Evolutionary conservation across 2,329 filamentous ascomycete species (phyloP), one percentile per base, ranked within the genome.

Genomic region (Fulvia fulva): DNA sequence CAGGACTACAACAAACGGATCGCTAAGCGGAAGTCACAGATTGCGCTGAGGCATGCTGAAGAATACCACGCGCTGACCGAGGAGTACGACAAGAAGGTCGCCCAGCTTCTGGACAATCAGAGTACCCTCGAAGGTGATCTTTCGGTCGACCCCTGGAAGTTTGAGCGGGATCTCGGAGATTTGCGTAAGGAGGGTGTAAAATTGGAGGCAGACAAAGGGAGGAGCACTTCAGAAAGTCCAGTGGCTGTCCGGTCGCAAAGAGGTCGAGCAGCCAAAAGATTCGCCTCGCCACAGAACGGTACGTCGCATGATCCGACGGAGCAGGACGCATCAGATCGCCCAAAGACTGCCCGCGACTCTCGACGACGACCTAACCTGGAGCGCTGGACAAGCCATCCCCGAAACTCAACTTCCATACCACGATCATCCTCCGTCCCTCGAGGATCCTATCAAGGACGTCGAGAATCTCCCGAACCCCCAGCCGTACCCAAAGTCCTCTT

Each of bases 11-110:
- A 69, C 55, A 63, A 65, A 16, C 63, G 67, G 7, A 65, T 74
- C 43, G 66, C 69, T 1, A 71, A 71, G 47, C 61, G 66, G 14
- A 73, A 70, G 59, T 73, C 71, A 3, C 70, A 74, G 46, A 73
- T 74, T 44, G 70, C 68, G 5, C 54, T 72, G 41, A 68, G 66
- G 64, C 71, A 74, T 53, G 71, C 71, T 6, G 65, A 67, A 34
- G 63, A 71, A 19, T 72, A 72, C 59, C 69, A 70, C 26, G 57
- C 54, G 3, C 60, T 74, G 8, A 72, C 68, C 5, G 62, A 67
- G 44, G 71, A 74, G 45, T 74, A 73, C 53, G 70, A 74, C 53
- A 63, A 63, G 12, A 65, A 67, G 26, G 65, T 74, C 14, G 66
- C 63, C 4, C 65, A 66, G 19, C 60, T 74, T 22, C 56, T 73